Evolutionary conservation across 75 land plant species (phyloP).

Genomic region (Sequoia sempervirens): DNA sequence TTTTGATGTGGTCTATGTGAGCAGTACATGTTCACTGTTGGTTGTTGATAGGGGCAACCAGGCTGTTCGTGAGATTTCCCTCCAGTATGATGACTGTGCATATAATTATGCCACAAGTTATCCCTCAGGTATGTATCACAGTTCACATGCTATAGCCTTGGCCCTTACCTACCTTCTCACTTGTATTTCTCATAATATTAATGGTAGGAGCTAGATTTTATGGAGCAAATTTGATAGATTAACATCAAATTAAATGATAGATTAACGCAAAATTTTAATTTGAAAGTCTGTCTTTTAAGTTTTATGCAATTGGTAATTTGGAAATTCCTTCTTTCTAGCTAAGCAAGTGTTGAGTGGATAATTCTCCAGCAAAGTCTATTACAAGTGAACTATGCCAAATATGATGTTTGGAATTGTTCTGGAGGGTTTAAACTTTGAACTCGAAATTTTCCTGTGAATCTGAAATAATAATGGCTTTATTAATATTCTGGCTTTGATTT

Average conservation of each 20-base stretch:
- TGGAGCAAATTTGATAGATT: background rate
- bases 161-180: background rate
- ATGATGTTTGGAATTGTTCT: background rate
- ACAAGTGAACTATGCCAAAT: background rate
- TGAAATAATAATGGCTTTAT: background rate
- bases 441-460: background rate
- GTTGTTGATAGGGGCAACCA: conserved; percentile 82
- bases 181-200: background rate
- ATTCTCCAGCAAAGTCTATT: background rate
- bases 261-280: background rate
- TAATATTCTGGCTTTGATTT: background rate
- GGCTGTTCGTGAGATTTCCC: conserved; percentile 70
- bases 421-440: background rate
- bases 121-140: conserved; percentile 33
- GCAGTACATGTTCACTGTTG: conserved; percentile 59
- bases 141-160: background rate
- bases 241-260: background rate
- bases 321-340: background rate
- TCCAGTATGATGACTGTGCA: conserved; percentile 59
- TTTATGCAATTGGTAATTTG: background rate
- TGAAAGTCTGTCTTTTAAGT: background rate
- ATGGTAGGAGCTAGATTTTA: background rate
- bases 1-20: conserved; percentile 69
- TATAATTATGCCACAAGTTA: conserved; percentile 38
- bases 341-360: background rate